These are phyloP conservation scores for Neurospora sp. DNA, from an alignment of 495 filamentous ascomycete species.

Conservation along the genomic window DNA sequence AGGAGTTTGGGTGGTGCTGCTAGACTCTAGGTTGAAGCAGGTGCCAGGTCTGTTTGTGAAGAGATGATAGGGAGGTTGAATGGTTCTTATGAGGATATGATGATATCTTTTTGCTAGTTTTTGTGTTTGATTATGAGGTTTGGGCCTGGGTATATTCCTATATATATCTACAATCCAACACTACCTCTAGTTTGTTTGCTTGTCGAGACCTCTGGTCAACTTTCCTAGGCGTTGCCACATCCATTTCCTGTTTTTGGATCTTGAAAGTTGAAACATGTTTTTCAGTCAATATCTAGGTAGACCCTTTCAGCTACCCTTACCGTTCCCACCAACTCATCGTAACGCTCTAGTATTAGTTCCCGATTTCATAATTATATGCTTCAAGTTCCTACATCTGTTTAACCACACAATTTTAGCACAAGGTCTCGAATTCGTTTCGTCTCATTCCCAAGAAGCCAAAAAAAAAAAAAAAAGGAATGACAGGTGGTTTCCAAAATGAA, in stretches of 20 bases:
- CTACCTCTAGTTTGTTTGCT: background rate
- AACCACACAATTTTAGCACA: background rate
- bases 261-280: too few species aligned
- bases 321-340: too few species aligned
- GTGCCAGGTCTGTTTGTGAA: background rate
- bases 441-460: background rate
- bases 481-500: background rate
- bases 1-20: constrained; percentile 47
- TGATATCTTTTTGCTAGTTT: background rate
- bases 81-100: background rate
- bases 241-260: too few species aligned
- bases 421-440: background rate
- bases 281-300: too few species aligned
- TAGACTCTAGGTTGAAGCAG: constrained; percentile 31
- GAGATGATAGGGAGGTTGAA: background rate
- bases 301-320: too few species aligned
- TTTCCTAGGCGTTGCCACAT: background rate
- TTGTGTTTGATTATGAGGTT: background rate
- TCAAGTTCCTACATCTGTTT: too few species aligned
- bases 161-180: background rate
- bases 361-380: background rate
- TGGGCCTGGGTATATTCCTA: background rate
- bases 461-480: background rate
- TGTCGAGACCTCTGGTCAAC: background rate
- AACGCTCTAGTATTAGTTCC: background rate